Conservation (phyloP, 1,284 basidiomycete species). For the Neotropicomus parvogracilis region DNA sequence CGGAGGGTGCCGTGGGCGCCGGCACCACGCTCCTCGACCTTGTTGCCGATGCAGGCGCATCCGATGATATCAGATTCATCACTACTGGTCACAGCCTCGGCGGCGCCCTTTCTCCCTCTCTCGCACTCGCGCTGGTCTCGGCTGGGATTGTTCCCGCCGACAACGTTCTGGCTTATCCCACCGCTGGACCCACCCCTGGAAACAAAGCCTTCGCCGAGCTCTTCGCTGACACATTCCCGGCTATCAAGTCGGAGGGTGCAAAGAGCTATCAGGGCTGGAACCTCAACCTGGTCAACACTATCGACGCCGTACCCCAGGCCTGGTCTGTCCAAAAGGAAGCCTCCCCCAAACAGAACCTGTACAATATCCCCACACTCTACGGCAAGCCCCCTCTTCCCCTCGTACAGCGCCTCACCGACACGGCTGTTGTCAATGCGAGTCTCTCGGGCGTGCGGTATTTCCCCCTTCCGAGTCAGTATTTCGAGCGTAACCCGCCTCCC, state of each 20-base stretch:
- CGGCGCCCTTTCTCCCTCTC: slow-evolving; percentile 8
- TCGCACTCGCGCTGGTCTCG: slow-evolving; percentile 13
- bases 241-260: neutral
- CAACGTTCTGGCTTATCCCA: slow-evolving; percentile 5
- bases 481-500: neutral
- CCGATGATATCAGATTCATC: slow-evolving; percentile 1
- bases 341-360: slow-evolving; percentile 11
- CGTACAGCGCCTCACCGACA: neutral
- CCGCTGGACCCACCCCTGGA: slow-evolving; percentile 10
- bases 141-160: neutral
- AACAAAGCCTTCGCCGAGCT: slow-evolving; percentile 12
- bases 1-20: neutral
- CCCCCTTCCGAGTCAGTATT: slow-evolving; percentile 12
- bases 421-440: neutral
- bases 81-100: slow-evolving; percentile 14
- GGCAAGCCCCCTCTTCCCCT: slow-evolving; percentile 2
- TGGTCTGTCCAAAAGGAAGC: slow-evolving; percentile 1
- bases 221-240: slow-evolving; percentile 11
- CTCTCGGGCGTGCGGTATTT: slow-evolving; percentile 3
- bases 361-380: slow-evolving; percentile 18
- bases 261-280: slow-evolving; percentile 17
- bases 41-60: neutral
- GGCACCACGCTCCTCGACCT: slow-evolving; percentile 15
- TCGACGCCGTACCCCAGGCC: slow-evolving; percentile 13
- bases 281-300: slow-evolving; percentile 18